Evolutionary conservation across 495 filamentous ascomycete species (phyloP).

Genomic region (Rhypophila decipiens): DNA sequence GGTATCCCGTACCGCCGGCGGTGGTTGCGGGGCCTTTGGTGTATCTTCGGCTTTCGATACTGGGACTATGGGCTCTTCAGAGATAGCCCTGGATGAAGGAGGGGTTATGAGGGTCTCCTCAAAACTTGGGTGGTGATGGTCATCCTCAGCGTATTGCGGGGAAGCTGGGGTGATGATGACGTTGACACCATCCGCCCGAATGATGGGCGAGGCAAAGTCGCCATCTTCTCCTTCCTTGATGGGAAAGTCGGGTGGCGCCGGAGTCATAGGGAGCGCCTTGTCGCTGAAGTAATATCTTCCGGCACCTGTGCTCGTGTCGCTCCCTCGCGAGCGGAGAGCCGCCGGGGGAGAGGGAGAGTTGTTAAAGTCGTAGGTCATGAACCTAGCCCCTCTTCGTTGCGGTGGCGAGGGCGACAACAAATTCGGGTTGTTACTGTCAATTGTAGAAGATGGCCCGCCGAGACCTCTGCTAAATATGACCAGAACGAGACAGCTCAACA

Average conservation of each 20-base stretch:
- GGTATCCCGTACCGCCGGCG: no score
- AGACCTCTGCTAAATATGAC: conserved; percentile 65
- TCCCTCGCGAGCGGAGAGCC: not conserved
- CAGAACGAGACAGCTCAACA: conserved; percentile 80
- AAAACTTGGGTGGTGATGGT: no score
- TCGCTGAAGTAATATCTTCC: conserved; percentile 2
- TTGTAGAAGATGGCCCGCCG: conserved; percentile 6
- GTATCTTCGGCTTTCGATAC: no score
- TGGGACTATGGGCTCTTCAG: no score
- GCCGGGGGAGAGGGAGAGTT: not conserved
- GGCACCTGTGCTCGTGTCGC: conserved; percentile 2
- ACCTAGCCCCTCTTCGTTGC: conserved; percentile 1
- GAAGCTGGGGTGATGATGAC: conserved; percentile 6
- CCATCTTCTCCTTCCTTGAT: no score
- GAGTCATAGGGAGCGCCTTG: conserved; percentile 31
- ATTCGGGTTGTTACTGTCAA: not conserved
- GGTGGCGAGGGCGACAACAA: not conserved
- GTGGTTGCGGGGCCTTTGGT: no score
- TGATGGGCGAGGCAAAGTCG: conserved; percentile 13
- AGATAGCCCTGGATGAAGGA: no score
- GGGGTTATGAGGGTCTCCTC: no score
- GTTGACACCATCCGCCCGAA: conserved; percentile 10
- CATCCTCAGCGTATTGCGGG: no score
- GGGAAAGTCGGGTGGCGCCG: conserved; percentile 18
- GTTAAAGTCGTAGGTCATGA: not conserved